Evolutionary conservation across 257 asterid genomes (phyloP), one percentile per base, ranked within the genome.

Genomic region (Plantago elongata): DNA sequence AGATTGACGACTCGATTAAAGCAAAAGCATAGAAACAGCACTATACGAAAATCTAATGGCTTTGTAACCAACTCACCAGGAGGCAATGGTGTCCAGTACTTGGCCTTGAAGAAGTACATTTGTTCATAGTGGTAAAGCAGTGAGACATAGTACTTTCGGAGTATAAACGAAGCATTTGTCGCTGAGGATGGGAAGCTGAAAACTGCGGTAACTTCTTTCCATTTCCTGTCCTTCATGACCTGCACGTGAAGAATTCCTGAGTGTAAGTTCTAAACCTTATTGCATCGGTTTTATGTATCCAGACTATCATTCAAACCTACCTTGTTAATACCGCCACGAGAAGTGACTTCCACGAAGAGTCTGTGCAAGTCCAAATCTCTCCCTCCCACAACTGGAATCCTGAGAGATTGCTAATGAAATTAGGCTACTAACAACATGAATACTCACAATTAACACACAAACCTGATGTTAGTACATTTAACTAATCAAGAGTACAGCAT

Each of bases 311-410:
- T 1, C 40, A 34, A 34, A 44, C 67, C 16, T 67, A 87, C 98
- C 93, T 88, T 83, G 51, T 81, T 51, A 54, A 91, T 69, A 63
- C 98, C 98, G 48, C 98, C 97, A 17, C 98, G 92, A 62, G 83
- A 77, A 34, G 95, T 91, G 45, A 86, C 98, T 78, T 83, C 90
- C 5, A 83, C 87, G 65, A 91, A 91, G 67, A 91, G 94, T 56
- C 82, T 88, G 68, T 84, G 82, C 82, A 91, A 73, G 73, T 91
- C 95, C 64, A 91, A 69, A 49, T 75, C 83, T 76, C 66, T 74
- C 5, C 98, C 95, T 1, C 95, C 98, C 9, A 91, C 85, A 27
- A 76, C 60, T 1, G 98, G 98, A 64, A 72, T 80, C 95, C 98
- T 91, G 68, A 11, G 11, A 38, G 27, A n/a, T 12, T 34, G 40